Evolutionary conservation across 192 early-diverging fungal species (phyloP).

Genomic region (Backusella circina): DNA sequence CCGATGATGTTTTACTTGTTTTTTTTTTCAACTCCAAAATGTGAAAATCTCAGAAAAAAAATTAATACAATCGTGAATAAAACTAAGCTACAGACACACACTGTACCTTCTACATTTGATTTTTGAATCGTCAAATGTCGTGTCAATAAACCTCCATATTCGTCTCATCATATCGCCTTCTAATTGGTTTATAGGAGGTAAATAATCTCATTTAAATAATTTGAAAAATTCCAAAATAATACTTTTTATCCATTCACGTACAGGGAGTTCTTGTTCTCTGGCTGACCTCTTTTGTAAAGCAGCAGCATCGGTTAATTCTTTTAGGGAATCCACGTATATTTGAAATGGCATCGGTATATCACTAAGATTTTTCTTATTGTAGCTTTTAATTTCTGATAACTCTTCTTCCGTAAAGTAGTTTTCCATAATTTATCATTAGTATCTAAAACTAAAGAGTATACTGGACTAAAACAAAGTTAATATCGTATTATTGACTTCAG

Average conservation of each 20-base stretch:
- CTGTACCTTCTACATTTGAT: constrained; percentile 11
- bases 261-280: too few species aligned
- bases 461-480: not conserved
- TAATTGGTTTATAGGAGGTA: constrained; percentile 1
- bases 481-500: not conserved
- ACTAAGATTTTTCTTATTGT: too few species aligned
- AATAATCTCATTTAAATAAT: constrained; percentile 1
- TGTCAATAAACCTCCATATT: not conserved
- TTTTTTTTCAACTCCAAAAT: constrained; percentile 7
- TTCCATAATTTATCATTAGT: too few species aligned
- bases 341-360: too few species aligned
- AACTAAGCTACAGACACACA: not conserved
- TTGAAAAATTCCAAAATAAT: not conserved
- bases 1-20: constrained; percentile 4
- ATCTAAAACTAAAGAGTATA: not conserved
- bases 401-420: too few species aligned
- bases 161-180: constrained; percentile 12
- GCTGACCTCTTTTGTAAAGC: too few species aligned
- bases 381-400: too few species aligned
- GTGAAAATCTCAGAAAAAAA: not conserved
- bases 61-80: not conserved
- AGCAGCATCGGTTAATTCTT: too few species aligned
- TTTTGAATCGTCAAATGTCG: constrained; percentile 1
- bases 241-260: not conserved
- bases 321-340: too few species aligned